Percentiles rank a stretch among this genome's conserved stretches.
Conservation (phyloP, 1,284 basidiomycete genomes). For the Ganoderma boninense region DNA sequence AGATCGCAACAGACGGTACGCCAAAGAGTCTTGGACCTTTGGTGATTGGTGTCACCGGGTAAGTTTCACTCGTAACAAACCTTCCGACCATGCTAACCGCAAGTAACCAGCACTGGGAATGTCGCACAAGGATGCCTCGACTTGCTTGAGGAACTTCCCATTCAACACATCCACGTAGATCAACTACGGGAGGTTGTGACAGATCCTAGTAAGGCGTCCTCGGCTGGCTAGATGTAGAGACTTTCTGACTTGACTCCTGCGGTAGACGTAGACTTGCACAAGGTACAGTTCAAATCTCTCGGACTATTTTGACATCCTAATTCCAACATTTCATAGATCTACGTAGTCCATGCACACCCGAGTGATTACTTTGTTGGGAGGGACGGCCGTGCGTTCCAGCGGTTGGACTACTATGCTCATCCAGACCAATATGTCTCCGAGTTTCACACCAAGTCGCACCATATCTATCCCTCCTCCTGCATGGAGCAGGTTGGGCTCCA, state of each 20-base stretch:
- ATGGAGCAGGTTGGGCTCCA: conserved; percentile 86
- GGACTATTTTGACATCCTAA: no score
- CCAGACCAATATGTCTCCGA: conserved; percentile 73
- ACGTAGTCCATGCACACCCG: conserved; percentile 79
- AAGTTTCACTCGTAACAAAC: conserved; percentile 23
- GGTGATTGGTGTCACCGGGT: conserved; percentile 88
- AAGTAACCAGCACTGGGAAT: conserved; percentile 70
- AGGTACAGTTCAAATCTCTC: conserved; percentile 43
- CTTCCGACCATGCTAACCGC: not conserved
- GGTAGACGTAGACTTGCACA: conserved; percentile 61
- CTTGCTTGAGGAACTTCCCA: conserved; percentile 77
- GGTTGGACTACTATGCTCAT: conserved; percentile 75
- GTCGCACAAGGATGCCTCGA: conserved; percentile 81
- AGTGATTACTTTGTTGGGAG: conserved; percentile 71
- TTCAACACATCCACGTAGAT: conserved; percentile 62
- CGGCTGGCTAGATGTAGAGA: conserved; percentile 3
- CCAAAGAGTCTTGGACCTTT: conserved; percentile 76
- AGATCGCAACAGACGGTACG: conserved; percentile 66
- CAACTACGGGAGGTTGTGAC: conserved; percentile 65
- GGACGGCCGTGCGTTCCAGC: conserved; percentile 66
- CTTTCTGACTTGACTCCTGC: not conserved
- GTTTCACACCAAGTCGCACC: conserved; percentile 84
- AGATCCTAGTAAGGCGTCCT: conserved; percentile 52
- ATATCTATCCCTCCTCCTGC: conserved; percentile 84
- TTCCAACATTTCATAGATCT: conserved; percentile 60